These are phyloP conservation scores for Fonsecaea nubica DNA, from an alignment of 2,329 filamentous ascomycete species.

Conservation along the genomic window DNA sequence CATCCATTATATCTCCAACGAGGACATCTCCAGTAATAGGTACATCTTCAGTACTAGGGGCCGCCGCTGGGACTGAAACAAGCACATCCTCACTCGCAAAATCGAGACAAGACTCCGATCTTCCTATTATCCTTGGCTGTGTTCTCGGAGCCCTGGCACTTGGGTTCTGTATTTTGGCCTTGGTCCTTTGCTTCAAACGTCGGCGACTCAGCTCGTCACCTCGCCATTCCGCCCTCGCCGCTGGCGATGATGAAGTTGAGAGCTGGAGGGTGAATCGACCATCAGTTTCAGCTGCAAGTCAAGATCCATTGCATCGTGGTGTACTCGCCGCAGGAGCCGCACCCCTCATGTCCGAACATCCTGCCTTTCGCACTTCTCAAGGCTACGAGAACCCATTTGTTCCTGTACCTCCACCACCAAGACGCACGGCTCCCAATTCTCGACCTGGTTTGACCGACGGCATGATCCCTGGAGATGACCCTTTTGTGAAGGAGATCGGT, in stretches of 20 bases:
- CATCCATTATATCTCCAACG: conserved; percentile 8
- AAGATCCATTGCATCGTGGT: conserved; percentile 15
- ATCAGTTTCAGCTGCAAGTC: conserved; percentile 9
- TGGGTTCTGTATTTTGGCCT: conserved; percentile 33
- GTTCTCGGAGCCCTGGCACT: conserved; percentile 38
- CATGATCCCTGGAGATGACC: conserved; percentile 25
- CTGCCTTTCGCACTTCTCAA: conserved; percentile 24
- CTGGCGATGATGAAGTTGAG: conserved; percentile 38
- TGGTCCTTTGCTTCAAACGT: conserved; percentile 33
- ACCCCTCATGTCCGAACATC: conserved; percentile 37
- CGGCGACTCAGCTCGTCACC: conserved; percentile 28
- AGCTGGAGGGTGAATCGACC: conserved; percentile 33
- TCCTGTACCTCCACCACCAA: conserved; percentile 37
- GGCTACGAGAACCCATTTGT: conserved; percentile 39
- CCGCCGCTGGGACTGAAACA: conserved; percentile 25
- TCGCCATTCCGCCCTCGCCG: conserved; percentile 35
- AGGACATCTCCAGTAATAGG: conserved; percentile 17
- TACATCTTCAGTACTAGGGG: conserved; percentile 29
- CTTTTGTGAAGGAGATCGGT: conserved; percentile 24
- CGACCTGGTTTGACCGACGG: conserved; percentile 33
- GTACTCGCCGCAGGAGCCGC: conserved; percentile 13
- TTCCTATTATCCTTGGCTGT: conserved; percentile 38
- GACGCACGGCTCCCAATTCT: conserved; percentile 35
- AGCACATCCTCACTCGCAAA: conserved; percentile 11
- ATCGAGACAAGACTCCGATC: conserved; percentile 24